These are phyloP conservation scores for Sporobolomyces pararoseus DNA, from an alignment of 768 basidiomycete genomes.

Conservation along the genomic window DNA sequence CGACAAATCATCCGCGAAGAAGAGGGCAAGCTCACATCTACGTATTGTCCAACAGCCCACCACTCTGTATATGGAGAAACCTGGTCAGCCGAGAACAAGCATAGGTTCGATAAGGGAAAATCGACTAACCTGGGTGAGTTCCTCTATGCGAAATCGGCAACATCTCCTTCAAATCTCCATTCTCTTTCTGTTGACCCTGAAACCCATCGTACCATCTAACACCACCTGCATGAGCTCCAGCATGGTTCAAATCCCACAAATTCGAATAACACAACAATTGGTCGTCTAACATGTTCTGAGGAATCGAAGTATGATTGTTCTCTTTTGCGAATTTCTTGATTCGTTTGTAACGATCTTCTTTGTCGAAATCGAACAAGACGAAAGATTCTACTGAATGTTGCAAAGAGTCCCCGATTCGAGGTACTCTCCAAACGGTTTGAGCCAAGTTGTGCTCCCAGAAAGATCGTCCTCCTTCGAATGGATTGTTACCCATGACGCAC, in stretches of 20 bases:
- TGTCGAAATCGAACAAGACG: constrained; percentile 26
- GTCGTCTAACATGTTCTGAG: constrained; percentile 25
- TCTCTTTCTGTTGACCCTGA: constrained; percentile 1
- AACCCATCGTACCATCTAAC: constrained; percentile 22
- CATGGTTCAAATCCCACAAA: constrained; percentile 32
- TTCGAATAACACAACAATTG: constrained; percentile 30
- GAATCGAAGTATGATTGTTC: constrained; percentile 8
- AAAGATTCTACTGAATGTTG: constrained; percentile 20
- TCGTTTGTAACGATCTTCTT: constrained; percentile 3
- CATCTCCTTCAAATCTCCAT: constrained; percentile 17
- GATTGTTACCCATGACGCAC: constrained; percentile 33
- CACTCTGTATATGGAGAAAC: not conserved
- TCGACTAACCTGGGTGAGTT: constrained; percentile 17
- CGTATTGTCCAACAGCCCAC: constrained; percentile 36
- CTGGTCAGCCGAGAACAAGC: not conserved
- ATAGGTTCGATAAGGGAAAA: not conserved
- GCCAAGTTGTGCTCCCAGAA: constrained; percentile 39
- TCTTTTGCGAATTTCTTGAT: constrained; percentile 11
- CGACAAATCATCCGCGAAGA: not conserved
- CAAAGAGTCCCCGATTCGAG: not conserved
- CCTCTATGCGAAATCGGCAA: constrained; percentile 18
- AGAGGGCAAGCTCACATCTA: constrained; percentile 22
- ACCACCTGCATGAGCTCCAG: not conserved
- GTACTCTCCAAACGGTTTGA: constrained; percentile 25
- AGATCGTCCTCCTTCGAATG: constrained; percentile 32